These are phyloP conservation scores for Alternaria sp. DNA, from an alignment of 2,329 filamentous ascomycete genomes.

Conservation along the genomic window DNA sequence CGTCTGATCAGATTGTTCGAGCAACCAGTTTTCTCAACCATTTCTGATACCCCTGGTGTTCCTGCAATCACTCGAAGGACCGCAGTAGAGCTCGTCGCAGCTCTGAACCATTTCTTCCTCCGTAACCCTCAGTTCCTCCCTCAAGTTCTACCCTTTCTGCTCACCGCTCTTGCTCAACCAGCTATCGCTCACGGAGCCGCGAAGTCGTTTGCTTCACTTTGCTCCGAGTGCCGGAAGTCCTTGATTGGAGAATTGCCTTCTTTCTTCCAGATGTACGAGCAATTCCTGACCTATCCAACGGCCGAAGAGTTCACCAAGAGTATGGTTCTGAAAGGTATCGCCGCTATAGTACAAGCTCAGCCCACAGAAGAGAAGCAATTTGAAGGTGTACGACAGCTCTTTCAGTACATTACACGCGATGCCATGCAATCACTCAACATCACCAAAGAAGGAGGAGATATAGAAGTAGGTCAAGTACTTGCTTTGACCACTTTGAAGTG, in stretches of 20 bases:
- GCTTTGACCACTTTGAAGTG: constrained; percentile 69
- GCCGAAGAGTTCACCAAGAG: constrained; percentile 76
- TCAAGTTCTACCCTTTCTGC: constrained; percentile 75
- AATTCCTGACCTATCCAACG: constrained; percentile 66
- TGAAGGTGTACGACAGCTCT: constrained; percentile 64
- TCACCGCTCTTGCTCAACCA: constrained; percentile 70
- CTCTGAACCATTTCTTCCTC: constrained; percentile 80
- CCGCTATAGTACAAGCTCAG: constrained; percentile 77
- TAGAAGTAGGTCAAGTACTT: constrained; percentile 54
- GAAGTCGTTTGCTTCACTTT: constrained; percentile 76
- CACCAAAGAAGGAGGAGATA: constrained; percentile 43
- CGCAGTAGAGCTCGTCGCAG: constrained; percentile 73
- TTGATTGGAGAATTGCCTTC: constrained; percentile 72
- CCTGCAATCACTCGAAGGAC: constrained; percentile 72
- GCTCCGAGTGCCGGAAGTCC: constrained; percentile 75
- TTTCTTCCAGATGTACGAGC: constrained; percentile 75
- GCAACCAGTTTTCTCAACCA: constrained; percentile 65
- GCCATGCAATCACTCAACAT: constrained; percentile 53
- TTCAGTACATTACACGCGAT: constrained; percentile 70
- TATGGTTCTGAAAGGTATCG: constrained; percentile 75
- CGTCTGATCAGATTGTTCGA: constrained; percentile 69
- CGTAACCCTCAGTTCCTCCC: constrained; percentile 72
- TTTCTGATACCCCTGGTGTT: constrained; percentile 57
- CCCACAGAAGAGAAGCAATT: constrained; percentile 65
- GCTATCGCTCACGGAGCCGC: constrained; percentile 73